Evolutionary conservation across 1,139 yeast species (phyloP).

Genomic region (Hemisphaericaspora subhashii): DNA sequence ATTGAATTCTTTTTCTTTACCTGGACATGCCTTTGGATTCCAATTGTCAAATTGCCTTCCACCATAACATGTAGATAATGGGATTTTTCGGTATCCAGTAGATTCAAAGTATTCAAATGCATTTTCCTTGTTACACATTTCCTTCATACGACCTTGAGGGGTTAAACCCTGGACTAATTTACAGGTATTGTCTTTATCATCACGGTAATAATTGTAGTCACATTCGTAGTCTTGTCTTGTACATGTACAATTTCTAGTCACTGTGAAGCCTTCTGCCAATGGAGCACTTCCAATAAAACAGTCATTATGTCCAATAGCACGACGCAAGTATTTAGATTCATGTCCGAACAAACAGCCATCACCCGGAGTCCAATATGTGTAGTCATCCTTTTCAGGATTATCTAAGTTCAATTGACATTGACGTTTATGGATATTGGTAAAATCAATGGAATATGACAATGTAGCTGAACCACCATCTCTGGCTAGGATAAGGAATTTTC

Average conservation of each 20-base stretch:
- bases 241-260: conserved; percentile 74
- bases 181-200: conserved; percentile 82
- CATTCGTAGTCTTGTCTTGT: conserved; percentile 90
- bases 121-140: conserved; percentile 56
- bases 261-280: conserved; percentile 57
- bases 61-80: conserved; percentile 46
- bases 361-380: conserved; percentile 77
- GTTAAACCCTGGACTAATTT: conserved; percentile 69
- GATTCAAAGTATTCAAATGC: conserved; percentile 55
- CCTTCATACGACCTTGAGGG: conserved; percentile 62
- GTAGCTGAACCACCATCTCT: conserved; percentile 19
- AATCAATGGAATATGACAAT: conserved; percentile 61
- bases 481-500: conserved; percentile 55
- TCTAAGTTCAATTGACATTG: conserved; percentile 72
- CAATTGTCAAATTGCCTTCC: conserved; percentile 60
- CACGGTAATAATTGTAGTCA: conserved; percentile 78
- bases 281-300: conserved; percentile 86
- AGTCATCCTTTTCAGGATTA: conserved; percentile 65
- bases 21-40: conserved; percentile 82
- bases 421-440: conserved; percentile 59
- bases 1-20: conserved; percentile 68
- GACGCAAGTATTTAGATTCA: conserved; percentile 72
- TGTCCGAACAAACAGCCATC: conserved; percentile 88
- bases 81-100: conserved; percentile 48
- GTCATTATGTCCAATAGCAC: conserved; percentile 56